Base-by-base conservation (phyloP, 2,329 filamentous ascomycete species). In the Sclerotinia trifoliorum region DNA sequence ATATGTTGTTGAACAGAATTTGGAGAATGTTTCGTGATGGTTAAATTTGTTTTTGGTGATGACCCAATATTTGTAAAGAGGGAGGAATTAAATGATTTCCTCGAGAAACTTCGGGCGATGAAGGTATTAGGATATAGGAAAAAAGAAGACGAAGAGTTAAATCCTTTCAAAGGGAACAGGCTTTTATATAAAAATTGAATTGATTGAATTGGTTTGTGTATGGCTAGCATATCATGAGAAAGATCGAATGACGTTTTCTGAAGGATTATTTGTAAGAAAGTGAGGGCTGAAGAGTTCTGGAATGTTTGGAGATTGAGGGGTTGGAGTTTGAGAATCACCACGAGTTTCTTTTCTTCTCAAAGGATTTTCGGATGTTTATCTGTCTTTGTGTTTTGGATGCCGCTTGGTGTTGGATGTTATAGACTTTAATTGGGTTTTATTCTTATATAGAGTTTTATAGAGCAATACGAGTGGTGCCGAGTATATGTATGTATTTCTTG, bases 211-310 rank as follows among this genome's bases (percentile, higher is more conserved):
- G 11, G 60, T 21, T 8, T 29, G 7, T 21, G 49, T 17, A 52
- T 35, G 39, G 49, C 17, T 48, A 35, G 11, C 48, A 52, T 63
- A 46, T 60, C 39, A 60, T 46, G 6, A 65, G n/a, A n/a, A 26
- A 44, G 39, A 24, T 29, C 8, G 17, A 19, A 65, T 55, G 49
- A 65, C 32, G 51, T 55, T 65, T 54, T 21, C 17, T 24, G 63
- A 35, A 58, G 42, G 39, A 19, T 57, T 58, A 66, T 58, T 66
- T 66, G 64, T 66, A 66, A 58, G 64, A 66, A 66, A 26, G 8
- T 32, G 11, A 46, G 35, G 58, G 29, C 7, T 24, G 7, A 35
- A 1, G 58, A 58, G 52, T 29, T 58, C 52, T 66, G 29, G 42
- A 57, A 42, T 7, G 21, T 61, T 61, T 61, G 6, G 42, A 17